Conservation (phyloP, 2,329 filamentous ascomycete species). For the Ceratocystis smalleyi region DNA sequence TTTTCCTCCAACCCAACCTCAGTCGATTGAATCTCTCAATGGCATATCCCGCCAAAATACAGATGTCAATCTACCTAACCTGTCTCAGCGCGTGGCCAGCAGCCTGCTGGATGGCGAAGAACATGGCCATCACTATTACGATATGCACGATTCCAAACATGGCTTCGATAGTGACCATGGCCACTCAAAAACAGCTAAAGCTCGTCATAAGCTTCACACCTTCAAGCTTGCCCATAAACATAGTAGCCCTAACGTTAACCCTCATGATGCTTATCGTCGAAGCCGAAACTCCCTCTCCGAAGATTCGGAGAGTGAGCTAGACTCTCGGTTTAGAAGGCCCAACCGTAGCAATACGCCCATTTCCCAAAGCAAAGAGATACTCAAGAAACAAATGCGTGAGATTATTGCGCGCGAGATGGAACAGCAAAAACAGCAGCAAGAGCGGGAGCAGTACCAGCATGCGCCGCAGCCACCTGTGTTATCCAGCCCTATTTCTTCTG, state of each 20-base stretch:
- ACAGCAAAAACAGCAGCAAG: conserved; percentile 19
- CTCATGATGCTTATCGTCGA: conserved; percentile 37
- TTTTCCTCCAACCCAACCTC: conserved; percentile 16
- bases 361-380: conserved; percentile 34
- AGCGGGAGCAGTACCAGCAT: background rate
- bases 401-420: conserved; percentile 40
- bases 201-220: conserved; percentile 14
- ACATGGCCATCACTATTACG: conserved; percentile 22
- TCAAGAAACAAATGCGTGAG: conserved; percentile 48
- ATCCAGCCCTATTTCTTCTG: background rate
- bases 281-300: conserved; percentile 40
- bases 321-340: conserved; percentile 26
- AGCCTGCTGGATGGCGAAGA: conserved; percentile 21
- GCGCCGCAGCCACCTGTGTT: background rate
- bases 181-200: conserved; percentile 10
- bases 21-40: conserved; percentile 19
- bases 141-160: conserved; percentile 4
- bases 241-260: conserved; percentile 33
- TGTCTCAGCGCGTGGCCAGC: conserved; percentile 17
- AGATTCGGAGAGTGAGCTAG: conserved; percentile 42
- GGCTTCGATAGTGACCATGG: conserved; percentile 15
- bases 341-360: conserved; percentile 33
- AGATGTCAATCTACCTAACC: conserved; percentile 19
- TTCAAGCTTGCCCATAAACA: conserved; percentile 30
- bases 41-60: conserved; percentile 24